Evolutionary conservation across 192 early-diverging fungal species (phyloP).

Genomic region (Allomyces arbusculus): DNA sequence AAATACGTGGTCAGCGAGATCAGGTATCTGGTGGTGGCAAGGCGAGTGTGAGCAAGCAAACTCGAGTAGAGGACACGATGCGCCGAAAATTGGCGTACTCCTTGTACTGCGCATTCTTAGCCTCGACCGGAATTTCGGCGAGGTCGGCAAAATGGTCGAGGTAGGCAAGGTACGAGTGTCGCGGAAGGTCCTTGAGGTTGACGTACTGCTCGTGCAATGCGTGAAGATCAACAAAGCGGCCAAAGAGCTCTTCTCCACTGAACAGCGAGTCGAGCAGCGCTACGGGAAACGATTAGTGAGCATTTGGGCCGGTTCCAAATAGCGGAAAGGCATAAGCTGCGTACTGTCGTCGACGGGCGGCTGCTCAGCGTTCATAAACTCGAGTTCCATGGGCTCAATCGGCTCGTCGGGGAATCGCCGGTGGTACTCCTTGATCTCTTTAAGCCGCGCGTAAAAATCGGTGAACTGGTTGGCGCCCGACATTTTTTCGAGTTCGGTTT

Average conservation of each 20-base stretch:
- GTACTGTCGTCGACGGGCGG: conserved; percentile 16
- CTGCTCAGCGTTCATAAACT: conserved; percentile 33
- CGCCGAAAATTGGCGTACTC: not conserved
- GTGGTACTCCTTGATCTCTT: conserved; percentile 60
- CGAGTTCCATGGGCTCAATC: conserved; percentile 62
- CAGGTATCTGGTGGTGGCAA: conserved; percentile 28
- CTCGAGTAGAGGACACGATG: too few species aligned
- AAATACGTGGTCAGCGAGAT: conserved; percentile 40
- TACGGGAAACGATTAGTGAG: not conserved
- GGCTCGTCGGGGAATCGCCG: conserved; percentile 50
- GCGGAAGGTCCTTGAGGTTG: conserved; percentile 32
- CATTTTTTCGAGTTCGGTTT: conserved; percentile 48
- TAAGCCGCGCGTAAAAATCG: conserved; percentile 72
- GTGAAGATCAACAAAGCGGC: conserved; percentile 74
- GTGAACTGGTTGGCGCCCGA: conserved; percentile 46
- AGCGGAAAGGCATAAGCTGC: too few species aligned
- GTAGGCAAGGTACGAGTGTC: conserved; percentile 42
- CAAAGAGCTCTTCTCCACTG: conserved; percentile 75
- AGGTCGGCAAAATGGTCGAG: conserved; percentile 43
- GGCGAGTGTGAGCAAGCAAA: too few species aligned
- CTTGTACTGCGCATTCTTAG: conserved; percentile 19
- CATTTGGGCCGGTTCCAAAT: too few species aligned
- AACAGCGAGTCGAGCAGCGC: conserved; percentile 61
- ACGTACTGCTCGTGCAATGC: conserved; percentile 56
- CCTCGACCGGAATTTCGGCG: conserved; percentile 23